Conservation (phyloP, 345 rosid species). For the Sonneratia caseolaris region DNA sequence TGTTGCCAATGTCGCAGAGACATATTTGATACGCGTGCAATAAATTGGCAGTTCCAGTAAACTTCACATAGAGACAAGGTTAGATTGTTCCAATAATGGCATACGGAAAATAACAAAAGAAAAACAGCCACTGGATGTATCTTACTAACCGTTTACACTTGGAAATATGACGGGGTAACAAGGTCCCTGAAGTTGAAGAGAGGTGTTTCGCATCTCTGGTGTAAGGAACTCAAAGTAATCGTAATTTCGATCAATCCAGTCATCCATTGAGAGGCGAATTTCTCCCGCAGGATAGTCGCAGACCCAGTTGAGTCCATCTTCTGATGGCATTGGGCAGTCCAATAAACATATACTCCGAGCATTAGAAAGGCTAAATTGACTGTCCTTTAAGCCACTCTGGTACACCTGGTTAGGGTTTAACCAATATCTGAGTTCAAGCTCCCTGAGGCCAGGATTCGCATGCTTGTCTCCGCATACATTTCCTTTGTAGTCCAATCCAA, state of each 20-base stretch:
- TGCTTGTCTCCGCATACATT: conserved; percentile 87
- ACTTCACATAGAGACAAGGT: conserved; percentile 27
- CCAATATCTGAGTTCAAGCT: conserved; percentile 84
- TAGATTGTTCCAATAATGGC: neutral
- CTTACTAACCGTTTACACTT: conserved; percentile 62
- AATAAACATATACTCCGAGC: conserved; percentile 86
- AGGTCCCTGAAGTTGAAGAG: conserved; percentile 97
- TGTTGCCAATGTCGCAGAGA: conserved; percentile 85
- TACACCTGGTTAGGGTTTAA: conserved; percentile 92
- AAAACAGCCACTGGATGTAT: neutral
- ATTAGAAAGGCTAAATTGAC: conserved; percentile 56
- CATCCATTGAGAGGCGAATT: conserved; percentile 58
- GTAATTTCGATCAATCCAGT: conserved; percentile 85
- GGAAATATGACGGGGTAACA: conserved; percentile 96
- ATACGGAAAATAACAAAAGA: neutral
- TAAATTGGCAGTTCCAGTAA: conserved; percentile 90
- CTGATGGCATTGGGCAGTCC: conserved; percentile 79
- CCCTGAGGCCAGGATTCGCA: conserved; percentile 57
- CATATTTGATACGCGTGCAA: conserved; percentile 76
- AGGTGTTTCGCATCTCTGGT: conserved; percentile 80
- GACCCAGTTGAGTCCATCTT: conserved; percentile 81
- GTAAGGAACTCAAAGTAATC: conserved; percentile 92
- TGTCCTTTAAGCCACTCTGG: conserved; percentile 79
- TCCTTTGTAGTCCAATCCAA: conserved; percentile 94
- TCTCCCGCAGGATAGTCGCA: conserved; percentile 99